Base-by-base conservation (phyloP, 331 rosid genomes). In the Malus hybrid region DNA sequence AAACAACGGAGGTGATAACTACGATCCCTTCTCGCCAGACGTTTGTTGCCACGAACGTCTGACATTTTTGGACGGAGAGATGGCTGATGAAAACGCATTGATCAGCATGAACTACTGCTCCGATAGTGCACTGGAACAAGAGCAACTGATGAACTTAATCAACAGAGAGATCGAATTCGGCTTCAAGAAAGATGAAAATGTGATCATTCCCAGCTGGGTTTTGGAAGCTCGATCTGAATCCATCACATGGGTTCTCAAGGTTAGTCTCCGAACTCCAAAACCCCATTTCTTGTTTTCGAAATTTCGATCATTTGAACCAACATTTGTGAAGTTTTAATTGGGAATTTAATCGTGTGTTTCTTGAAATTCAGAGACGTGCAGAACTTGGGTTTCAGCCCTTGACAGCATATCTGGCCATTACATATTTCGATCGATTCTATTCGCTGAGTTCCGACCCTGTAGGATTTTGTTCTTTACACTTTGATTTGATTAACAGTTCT, bases 331-430 rank as follows among this genome's bases (percentile, higher is more conserved):
- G 46, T 39, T 39, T 39, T 1, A 39, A 39, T 9, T 39, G 46
- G 46, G 46, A 39, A 39, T 39, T 39, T 39, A 39, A 39, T 39
- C 46, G 46, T 13, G 29, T 29, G 31, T 34, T 24, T 36, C 33
- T 19, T 13, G 15, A 22, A 73, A 39, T 80, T 55, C 83, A 94
- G 98, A 89, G 85, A 11, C 85, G 90, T 80, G 84, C 85, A 71
- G 80, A 81, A 78, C 82, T 88, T 63, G 95, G 93, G 82, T 91
- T 91, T 70, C 83, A 84, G 68, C 76, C 83, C 76, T 87, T 84
- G 77, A 94, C 98, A 6, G 96, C 91, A 73, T 94, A 91, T 83
- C 73, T 94, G 75, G 90, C 97, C 16, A 80, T 91, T 65, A 79
- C 89, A 36, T 94, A 87, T 84, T 86, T 91, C 31, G 98, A 90